phyloP scores from a whole-genome alignment of 2,329 filamentous ascomycete species.

The Clathrospora elynae region DNA sequence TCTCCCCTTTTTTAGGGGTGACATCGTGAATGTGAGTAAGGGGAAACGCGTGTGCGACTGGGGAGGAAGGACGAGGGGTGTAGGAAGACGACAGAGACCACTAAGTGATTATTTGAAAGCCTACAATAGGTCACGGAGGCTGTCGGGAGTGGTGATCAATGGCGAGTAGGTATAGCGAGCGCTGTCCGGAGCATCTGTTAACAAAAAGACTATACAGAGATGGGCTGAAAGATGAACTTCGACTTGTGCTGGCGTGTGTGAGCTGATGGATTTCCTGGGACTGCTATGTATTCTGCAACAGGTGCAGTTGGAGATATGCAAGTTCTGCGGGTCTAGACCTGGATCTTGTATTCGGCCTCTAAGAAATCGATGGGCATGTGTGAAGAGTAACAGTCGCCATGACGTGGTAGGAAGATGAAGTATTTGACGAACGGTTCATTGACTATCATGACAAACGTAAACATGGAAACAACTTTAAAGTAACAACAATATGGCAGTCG shows the following conservation, averaged over 20 bases:
- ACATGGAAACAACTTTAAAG: neutral
- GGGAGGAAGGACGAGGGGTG: too few relatives aligned
- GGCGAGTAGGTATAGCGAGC: too few relatives aligned
- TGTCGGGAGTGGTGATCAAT: too few relatives aligned
- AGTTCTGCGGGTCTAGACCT: neutral
- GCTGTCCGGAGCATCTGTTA: too few relatives aligned
- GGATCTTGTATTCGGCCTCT: neutral
- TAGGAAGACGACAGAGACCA: too few relatives aligned
- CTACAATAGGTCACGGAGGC: too few relatives aligned
- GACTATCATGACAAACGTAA: constrained; percentile 8
- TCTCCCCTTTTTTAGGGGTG: neutral
- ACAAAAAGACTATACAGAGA: too few relatives aligned
- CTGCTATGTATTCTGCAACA: neutral
- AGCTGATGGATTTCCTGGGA: neutral
- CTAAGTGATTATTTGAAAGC: too few relatives aligned
- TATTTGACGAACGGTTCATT: constrained; percentile 13
- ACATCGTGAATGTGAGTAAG: constrained; percentile 1
- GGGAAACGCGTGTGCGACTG: too few relatives aligned
- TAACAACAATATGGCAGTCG: constrained; percentile 1
- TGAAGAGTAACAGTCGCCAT: constrained; percentile 9
- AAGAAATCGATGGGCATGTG: constrained; percentile 1
- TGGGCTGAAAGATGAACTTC: too few relatives aligned
- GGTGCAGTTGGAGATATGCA: neutral
- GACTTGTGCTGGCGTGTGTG: too few relatives aligned
- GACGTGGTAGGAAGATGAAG: constrained; percentile 15